Evolutionary conservation across 495 filamentous ascomycete species (phyloP), one percentile per base, ranked within the genome.

Genomic region (Annulohypoxylon maeteangense): DNA sequence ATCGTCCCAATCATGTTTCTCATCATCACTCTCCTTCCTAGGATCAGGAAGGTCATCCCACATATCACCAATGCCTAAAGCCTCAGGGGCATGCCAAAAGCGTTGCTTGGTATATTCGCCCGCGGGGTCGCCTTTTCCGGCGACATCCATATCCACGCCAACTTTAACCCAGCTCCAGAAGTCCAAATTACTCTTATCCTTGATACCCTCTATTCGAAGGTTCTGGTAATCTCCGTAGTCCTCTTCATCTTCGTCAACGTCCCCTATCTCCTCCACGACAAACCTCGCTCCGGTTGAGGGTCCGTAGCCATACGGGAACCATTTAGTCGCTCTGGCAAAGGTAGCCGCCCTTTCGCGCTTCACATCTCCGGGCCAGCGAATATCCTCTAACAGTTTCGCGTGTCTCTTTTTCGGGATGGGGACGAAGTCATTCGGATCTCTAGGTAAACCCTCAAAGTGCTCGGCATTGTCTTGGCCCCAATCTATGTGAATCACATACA

Each of bases 301-400:
- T 0, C 81, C 80, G 68, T 72, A 83, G 10, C 81, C 81, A 53
- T 80, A 81, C 2, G 80, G 79, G 57, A 83, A 83, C 66, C 75
- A 82, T 53, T 83, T 83, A n/a, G 71, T 44, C 0, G 79, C 81
- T 25, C 75, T 72, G 7, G 80, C 76, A 12, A 80, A 62, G 14
- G 65, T 53, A 22, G 76, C 79, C 23, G 70, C 62, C 53, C 76
- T 80, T 47, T 67, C 18, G 1, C 72, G 67, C 66, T 76, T 66
- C 32, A 47, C 50, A 16, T 82, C 80, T 0, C 74, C 76, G 3
- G 78, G 64, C 57, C 57, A 72, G 18, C 57, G 64, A 11, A 66
- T 42, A 23, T 61, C 23, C 16, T 63, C 22, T 14, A 45, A 5
- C 3, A 76, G 59, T 23, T 62, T 72, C 0, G 51, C 65, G 8